phyloP scores from a whole-genome alignment of 2,329 filamentous ascomycete genomes.

The Parastagonospora avenae region DNA sequence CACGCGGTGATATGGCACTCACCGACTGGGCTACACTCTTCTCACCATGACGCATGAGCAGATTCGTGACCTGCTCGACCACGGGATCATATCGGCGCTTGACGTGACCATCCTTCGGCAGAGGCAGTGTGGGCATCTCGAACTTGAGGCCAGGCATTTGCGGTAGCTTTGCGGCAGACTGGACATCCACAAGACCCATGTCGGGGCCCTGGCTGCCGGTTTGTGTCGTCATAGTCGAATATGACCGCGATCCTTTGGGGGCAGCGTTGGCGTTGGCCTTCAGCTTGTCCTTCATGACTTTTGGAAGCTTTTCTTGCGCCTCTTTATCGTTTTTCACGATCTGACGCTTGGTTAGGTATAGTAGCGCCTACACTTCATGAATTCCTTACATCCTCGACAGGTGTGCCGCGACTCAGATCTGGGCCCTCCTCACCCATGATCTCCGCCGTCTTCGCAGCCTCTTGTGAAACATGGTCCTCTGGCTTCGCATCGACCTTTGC shows the following conservation, averaged over 20 bases:
- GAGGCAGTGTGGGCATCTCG: constrained; percentile 69
- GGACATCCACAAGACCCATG: constrained; percentile 39
- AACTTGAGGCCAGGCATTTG: constrained; percentile 72
- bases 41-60: constrained; percentile 92
- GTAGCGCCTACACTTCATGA: neutral
- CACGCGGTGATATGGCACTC: constrained; percentile 40
- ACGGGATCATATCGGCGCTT: constrained; percentile 86
- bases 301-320: constrained; percentile 65
- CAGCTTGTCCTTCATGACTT: constrained; percentile 68
- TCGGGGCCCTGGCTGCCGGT: constrained; percentile 22
- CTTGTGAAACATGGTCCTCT: constrained; percentile 67
- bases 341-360: constrained; percentile 47
- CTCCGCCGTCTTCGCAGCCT: constrained; percentile 65
- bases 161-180: constrained; percentile 21
- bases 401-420: constrained; percentile 68
- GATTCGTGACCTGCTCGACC: constrained; percentile 83
- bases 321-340: constrained; percentile 68
- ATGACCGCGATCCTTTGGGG: constrained; percentile 57
- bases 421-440: constrained; percentile 63
- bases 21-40: constrained; percentile 88
- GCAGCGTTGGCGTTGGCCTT: constrained; percentile 52
- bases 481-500: constrained; percentile 40
- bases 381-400: constrained; percentile 64
- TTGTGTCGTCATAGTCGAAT: constrained; percentile 57
- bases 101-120: constrained; percentile 67